Conservation (phyloP, 352 stramenopile genomes). For the Globisporangium perplexum region DNA sequence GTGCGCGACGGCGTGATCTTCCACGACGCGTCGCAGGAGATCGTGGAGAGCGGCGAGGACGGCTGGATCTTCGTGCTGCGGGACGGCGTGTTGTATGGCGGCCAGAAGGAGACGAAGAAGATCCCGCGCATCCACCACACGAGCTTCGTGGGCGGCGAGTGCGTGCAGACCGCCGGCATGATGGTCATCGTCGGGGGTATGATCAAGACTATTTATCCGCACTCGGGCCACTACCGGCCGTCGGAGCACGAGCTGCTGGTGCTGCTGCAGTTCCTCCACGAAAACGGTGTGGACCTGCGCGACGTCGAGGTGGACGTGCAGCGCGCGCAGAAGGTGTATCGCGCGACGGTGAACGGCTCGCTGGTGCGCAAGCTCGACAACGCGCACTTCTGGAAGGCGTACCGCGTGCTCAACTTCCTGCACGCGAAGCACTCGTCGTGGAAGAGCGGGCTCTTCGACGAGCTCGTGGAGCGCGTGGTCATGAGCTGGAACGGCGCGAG, state of each 20-base stretch:
- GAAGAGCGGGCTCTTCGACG: constrained; percentile 72
- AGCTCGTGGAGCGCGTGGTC: constrained; percentile 64
- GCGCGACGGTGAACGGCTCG: constrained; percentile 65
- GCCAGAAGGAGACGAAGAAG: constrained; percentile 92
- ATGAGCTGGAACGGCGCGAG: constrained; percentile 35
- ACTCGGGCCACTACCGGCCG: constrained; percentile 96
- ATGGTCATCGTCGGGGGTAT: constrained; percentile 91
- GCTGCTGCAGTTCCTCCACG: constrained; percentile 91
- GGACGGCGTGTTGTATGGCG: constrained; percentile 92
- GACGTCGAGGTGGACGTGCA: constrained; percentile 94
- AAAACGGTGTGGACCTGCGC: constrained; percentile 86
- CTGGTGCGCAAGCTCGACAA: constrained; percentile 81
- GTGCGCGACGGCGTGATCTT: constrained; percentile 65
- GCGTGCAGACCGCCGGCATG: constrained; percentile 95
- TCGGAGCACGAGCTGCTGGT: constrained; percentile 93
- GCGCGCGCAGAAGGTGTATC: constrained; percentile 94
- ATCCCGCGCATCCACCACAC: constrained; percentile 96
- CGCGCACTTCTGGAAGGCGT: constrained; percentile 81
- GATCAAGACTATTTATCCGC: constrained; percentile 94
- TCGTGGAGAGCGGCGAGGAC: constrained; percentile 89
- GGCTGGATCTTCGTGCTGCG: constrained; percentile 97
- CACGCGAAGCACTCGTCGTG: constrained; percentile 70
- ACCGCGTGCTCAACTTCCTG: constrained; percentile 68
- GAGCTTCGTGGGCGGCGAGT: constrained; percentile 96
- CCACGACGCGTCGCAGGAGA: constrained; percentile 51